Conservation (phyloP, 2,329 filamentous ascomycete species). For the Stagonosporopsis cucurbitacearum region DNA sequence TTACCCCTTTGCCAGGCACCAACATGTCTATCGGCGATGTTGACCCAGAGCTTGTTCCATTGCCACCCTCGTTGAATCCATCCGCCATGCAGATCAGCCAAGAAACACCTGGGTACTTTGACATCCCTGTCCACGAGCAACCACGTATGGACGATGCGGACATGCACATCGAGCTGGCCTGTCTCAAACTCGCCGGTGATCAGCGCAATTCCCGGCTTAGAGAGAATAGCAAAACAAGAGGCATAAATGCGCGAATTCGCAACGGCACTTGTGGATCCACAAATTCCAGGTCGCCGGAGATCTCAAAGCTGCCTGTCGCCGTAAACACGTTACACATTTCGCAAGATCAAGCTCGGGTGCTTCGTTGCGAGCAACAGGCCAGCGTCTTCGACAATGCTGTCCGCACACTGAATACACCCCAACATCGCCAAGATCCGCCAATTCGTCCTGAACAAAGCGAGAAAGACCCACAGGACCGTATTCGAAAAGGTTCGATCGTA, state of each 20-base stretch:
- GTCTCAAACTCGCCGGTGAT: not conserved
- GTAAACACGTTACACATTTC: not conserved
- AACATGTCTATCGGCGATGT: conserved; percentile 28
- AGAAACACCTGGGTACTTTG: conserved; percentile 22
- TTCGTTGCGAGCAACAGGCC: not conserved
- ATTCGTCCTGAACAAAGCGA: conserved; percentile 5
- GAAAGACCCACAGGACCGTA: not conserved
- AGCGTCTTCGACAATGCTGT: not conserved
- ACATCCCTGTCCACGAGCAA: conserved; percentile 2
- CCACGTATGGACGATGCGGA: conserved; percentile 1
- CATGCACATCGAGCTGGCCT: not conserved
- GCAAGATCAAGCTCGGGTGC: not conserved
- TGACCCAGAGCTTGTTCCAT: conserved; percentile 16
- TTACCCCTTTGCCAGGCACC: conserved; percentile 35
- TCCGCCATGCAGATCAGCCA: conserved; percentile 2
- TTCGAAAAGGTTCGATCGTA: not conserved
- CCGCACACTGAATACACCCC: not conserved
- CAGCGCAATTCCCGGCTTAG: not conserved
- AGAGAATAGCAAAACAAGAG: not conserved
- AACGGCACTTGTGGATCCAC: not conserved
- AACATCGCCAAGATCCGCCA: conserved; percentile 1
- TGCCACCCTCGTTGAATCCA: conserved; percentile 7
- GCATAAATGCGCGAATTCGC: too few relatives aligned
- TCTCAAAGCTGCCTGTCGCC: not conserved
- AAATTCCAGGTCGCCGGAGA: not conserved